A percentile compares a stretch with the other conserved stretches of the same genome.
Conservation (phyloP, 2,329 filamentous ascomycete species). For the Cadophora sp. region DNA sequence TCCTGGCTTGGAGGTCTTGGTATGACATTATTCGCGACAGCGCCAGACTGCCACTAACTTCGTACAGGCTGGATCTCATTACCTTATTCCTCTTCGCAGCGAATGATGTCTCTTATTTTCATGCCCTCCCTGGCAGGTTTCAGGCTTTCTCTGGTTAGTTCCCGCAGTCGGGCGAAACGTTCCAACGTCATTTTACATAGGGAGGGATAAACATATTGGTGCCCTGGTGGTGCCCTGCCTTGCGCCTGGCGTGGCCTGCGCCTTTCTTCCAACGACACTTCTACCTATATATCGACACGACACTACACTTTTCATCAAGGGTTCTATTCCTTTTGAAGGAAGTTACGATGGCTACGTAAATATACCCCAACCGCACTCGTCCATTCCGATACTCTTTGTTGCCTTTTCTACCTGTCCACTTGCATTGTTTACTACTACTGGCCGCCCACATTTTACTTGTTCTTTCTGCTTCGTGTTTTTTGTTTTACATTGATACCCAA, state of each 20-base stretch:
- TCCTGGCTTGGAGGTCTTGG: background rate
- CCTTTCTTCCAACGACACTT: background rate
- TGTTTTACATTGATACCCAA: constrained; percentile 5
- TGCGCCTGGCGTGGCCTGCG: background rate
- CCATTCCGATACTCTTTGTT: background rate
- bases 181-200: constrained; percentile 9
- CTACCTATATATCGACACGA: no score
- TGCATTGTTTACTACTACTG: background rate
- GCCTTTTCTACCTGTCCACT: background rate
- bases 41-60: background rate
- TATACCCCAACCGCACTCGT: background rate
- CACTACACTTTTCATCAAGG: background rate
- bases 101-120: background rate
- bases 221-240: no score
- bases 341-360: constrained; percentile 8
- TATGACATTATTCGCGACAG: background rate
- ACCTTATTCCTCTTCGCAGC: background rate
- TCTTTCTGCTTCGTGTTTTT: background rate
- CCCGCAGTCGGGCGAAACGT: background rate
- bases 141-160: background rate
- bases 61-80: no score
- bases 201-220: background rate
- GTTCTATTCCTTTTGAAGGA: constrained; percentile 6
- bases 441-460: no score
- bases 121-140: background rate